Conservation (phyloP, 768 basidiomycete genomes). For the Leucocoprinus sp. region DNA sequence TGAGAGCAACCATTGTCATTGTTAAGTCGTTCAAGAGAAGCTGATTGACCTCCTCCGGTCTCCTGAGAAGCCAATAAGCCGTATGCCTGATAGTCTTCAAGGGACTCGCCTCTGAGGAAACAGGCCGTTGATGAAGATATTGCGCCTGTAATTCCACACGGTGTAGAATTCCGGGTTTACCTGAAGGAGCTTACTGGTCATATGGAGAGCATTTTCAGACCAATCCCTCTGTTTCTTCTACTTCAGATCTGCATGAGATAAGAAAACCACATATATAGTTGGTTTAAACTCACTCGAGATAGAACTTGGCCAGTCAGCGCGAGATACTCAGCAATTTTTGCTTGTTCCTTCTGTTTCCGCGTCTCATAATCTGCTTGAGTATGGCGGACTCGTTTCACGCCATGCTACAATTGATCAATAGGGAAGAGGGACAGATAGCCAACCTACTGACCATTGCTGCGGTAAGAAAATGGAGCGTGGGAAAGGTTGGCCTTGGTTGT, state of each 20-base stretch:
- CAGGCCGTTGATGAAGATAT: constrained; percentile 64
- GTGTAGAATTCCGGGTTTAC: constrained; percentile 96
- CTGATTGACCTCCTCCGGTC: constrained; percentile 51
- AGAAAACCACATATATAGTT: constrained; percentile 1
- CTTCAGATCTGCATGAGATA: constrained; percentile 10
- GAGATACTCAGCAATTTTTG: constrained; percentile 72
- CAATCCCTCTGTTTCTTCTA: constrained; percentile 69
- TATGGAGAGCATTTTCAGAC: constrained; percentile 64
- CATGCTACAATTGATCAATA: constrained; percentile 41
- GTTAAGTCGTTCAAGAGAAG: constrained; percentile 65
- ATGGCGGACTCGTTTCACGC: constrained; percentile 55
- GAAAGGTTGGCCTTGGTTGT: not conserved
- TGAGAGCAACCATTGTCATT: constrained; percentile 75
- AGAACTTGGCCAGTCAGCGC: constrained; percentile 57
- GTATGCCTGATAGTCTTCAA: not conserved
- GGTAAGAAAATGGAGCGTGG: constrained; percentile 4
- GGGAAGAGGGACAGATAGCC: not conserved
- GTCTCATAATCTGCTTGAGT: constrained; percentile 56
- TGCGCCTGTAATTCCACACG: constrained; percentile 88
- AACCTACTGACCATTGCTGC: constrained; percentile 11
- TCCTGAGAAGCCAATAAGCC: constrained; percentile 13
- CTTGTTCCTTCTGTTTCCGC: constrained; percentile 58
- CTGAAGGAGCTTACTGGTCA: constrained; percentile 70
- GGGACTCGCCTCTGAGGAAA: constrained; percentile 54
- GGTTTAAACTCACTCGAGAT: constrained; percentile 40